Evolutionary conservation across 2,329 filamentous ascomycete species (phyloP), one percentile per base, ranked within the genome.

Genomic region (Ophiosphaerella herpotricha): DNA sequence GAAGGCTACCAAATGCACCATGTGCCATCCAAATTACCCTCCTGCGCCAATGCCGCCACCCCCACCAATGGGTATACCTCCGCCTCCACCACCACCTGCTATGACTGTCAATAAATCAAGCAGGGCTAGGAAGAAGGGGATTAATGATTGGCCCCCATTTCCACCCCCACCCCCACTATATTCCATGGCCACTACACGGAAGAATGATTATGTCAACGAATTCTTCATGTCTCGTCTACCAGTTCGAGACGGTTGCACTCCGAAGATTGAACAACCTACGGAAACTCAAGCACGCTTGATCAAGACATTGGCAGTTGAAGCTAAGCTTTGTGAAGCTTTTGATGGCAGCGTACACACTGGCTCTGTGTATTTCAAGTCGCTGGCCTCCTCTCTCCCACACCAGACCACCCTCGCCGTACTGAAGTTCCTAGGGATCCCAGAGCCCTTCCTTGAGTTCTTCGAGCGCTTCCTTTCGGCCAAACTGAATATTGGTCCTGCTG

Each of bases 361-460:
- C 8, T 44, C 52, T 2, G 43, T 53, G 1, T 50, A 59, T 9
- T 67, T 71, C 55, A 74, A 79, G 38, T 83, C 79, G 74, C 83
- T 85, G 50, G 80, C 81, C 0, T 79, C 83, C 0, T 80, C 79
- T 4, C 70, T 87, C 12, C 77, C 84, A 2, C 86, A 89, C 58
- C 68, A 78, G 24, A 85, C 84, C 0, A 78, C 88, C 14, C 69
- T 82, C n/a, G 47, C 49, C 1, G 75, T 86, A 0, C 66, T 89
- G 52, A 72, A 78, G 24, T 86, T 83, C 59, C 78, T 89, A 38
- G 83, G 84, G 0, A 75, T 88, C 4, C 79, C 82, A 0, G 66
- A 80, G 2, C 67, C 61, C 0, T 86, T 85, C 81, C 61, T 86
- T 1, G 64, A 66, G 6, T 85, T 89, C 64, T 89, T 88, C 66